These are phyloP conservation scores for Candida chilensis DNA, from an alignment of 805 yeast species.

Conservation along the genomic window DNA sequence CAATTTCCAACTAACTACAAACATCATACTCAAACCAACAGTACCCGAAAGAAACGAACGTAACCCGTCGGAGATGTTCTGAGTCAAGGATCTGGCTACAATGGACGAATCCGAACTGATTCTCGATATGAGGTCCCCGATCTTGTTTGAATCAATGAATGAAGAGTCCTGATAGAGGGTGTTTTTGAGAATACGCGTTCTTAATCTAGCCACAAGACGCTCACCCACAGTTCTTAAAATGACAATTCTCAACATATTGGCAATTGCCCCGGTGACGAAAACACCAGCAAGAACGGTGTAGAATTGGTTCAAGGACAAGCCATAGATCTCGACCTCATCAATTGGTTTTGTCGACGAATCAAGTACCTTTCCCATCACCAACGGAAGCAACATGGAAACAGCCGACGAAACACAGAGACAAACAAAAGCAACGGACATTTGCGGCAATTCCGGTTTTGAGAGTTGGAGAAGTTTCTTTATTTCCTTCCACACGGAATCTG, in stretches of 20 bases:
- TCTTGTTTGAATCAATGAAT: constrained; percentile 81
- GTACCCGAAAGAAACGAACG: constrained; percentile 74
- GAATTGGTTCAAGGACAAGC: constrained; percentile 56
- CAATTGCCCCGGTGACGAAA: constrained; percentile 64
- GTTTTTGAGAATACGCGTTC: constrained; percentile 69
- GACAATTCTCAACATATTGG: constrained; percentile 77
- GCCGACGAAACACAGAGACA: constrained; percentile 66
- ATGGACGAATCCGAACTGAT: constrained; percentile 83
- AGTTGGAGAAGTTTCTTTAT: constrained; percentile 43
- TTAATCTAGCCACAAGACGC: constrained; percentile 72
- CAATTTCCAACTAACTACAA: constrained; percentile 72
- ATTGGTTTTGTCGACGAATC: constrained; percentile 7
- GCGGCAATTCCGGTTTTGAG: constrained; percentile 47
- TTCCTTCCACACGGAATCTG: no score
- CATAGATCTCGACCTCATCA: constrained; percentile 24
- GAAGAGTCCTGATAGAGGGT: constrained; percentile 81
- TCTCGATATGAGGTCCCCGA: constrained; percentile 88
- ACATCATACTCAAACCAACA: constrained; percentile 90
- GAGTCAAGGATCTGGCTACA: constrained; percentile 79
- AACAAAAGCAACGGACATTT: constrained; percentile 51
- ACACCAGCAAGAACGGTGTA: constrained; percentile 51
- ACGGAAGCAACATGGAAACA: constrained; percentile 74
- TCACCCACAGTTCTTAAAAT: constrained; percentile 78
- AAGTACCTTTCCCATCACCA: constrained; percentile 25
- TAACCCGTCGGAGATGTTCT: constrained; percentile 87